Conservation (phyloP, 805 yeast genomes). For the Kuraishia molischiana region DNA sequence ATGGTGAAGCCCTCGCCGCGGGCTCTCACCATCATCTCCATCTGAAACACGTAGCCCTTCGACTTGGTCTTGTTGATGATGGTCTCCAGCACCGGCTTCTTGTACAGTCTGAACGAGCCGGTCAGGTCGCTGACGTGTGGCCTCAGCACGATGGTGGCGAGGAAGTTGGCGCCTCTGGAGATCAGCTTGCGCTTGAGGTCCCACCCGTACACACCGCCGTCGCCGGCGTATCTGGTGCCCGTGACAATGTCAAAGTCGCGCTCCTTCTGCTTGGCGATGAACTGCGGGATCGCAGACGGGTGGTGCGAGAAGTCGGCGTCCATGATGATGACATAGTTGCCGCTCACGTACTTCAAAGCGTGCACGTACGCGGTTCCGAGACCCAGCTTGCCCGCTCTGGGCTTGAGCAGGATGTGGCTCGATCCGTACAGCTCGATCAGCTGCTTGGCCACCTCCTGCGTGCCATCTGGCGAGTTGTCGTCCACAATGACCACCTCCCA, state of each 20-base stretch:
- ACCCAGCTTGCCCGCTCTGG: slow-evolving; percentile 72
- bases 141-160: slow-evolving; percentile 61
- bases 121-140: slow-evolving; percentile 70
- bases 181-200: slow-evolving; percentile 71
- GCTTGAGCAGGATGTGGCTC: slow-evolving; percentile 51
- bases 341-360: slow-evolving; percentile 61
- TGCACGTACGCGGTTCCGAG: slow-evolving; percentile 77
- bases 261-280: slow-evolving; percentile 52
- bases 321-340: slow-evolving; percentile 72
- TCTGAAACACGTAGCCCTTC: slow-evolving; percentile 78
- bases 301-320: slow-evolving; percentile 81
- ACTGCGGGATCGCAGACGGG: slow-evolving; percentile 71
- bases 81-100: slow-evolving; percentile 56
- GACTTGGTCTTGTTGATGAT: slow-evolving; percentile 60
- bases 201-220: slow-evolving; percentile 83
- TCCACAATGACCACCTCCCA: slow-evolving; percentile 78
- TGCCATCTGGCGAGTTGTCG: slow-evolving; percentile 76
- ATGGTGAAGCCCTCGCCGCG: slow-evolving; percentile 61
- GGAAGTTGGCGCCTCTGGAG: slow-evolving; percentile 72
- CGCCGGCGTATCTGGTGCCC: slow-evolving; percentile 64
- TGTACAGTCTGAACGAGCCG: slow-evolving; percentile 69
- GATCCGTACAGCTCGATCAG: slow-evolving; percentile 47
- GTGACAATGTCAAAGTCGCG: slow-evolving; percentile 39
- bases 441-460: slow-evolving; percentile 62
- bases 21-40: slow-evolving; percentile 85